These are phyloP conservation scores for Prunella vulgaris DNA, from an alignment of 257 asterid genomes.

Conservation along the genomic window DNA sequence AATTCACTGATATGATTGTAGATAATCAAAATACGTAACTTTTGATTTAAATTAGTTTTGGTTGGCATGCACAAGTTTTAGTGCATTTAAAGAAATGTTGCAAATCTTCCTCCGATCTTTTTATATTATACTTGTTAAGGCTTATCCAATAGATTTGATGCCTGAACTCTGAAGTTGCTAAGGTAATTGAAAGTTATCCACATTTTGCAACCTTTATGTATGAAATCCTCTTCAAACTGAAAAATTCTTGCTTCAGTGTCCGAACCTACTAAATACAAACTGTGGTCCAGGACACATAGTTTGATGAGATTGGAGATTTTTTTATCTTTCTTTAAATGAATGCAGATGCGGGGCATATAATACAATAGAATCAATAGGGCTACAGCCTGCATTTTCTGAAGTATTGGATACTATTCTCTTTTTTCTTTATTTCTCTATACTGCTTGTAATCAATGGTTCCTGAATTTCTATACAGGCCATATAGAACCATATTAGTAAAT, in stretches of 20 bases:
- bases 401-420: neutral
- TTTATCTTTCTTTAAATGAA: neutral
- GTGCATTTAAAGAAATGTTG: neutral
- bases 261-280: neutral
- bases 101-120: neutral
- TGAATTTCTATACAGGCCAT: slow-evolving; percentile 7
- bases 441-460: neutral
- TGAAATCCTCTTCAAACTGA: slow-evolving; percentile 1
- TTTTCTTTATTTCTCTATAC: neutral
- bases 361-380: neutral
- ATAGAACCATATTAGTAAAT: neutral
- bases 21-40: neutral
- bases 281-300: neutral
- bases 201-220: neutral
- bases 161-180: neutral
- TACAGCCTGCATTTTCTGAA: neutral
- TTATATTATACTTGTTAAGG: neutral
- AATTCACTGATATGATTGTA: neutral
- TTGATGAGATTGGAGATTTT: neutral
- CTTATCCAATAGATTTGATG: neutral
- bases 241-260: slow-evolving; percentile 2
- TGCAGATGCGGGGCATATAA: neutral
- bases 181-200: neutral
- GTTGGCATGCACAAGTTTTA: neutral
- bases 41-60: neutral